phyloP scores from a whole-genome alignment of 495 filamentous ascomycete genomes.

The Rusavskia elegans region DNA sequence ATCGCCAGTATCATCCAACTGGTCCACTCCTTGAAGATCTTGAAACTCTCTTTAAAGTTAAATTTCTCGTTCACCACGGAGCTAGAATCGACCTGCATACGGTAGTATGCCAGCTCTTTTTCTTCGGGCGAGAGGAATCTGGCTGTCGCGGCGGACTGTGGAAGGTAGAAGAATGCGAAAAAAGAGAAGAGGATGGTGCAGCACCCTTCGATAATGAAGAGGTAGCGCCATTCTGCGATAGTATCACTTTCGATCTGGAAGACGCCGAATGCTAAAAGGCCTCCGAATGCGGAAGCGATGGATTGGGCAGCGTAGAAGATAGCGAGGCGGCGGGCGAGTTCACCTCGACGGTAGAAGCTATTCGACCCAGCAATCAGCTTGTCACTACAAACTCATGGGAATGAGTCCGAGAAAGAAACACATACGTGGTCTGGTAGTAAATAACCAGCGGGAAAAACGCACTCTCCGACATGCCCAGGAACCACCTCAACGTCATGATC shows the following conservation, averaged over 20 bases:
- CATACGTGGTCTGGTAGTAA: constrained; percentile 33
- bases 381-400: no score
- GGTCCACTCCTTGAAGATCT: constrained; percentile 45
- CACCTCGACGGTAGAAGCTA: constrained; percentile 57
- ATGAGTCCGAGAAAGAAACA: not conserved
- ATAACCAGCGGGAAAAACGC: constrained; percentile 61
- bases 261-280: constrained; percentile 58
- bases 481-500: constrained; percentile 47
- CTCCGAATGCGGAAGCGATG: constrained; percentile 59
- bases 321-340: constrained; percentile 57
- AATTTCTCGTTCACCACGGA: constrained; percentile 60
- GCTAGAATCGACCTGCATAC: constrained; percentile 53
- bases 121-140: constrained; percentile 48
- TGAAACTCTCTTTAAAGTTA: constrained; percentile 44
- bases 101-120: constrained; percentile 52
- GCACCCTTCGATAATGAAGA: constrained; percentile 61
- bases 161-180: constrained; percentile 59
- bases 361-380: constrained; percentile 5
- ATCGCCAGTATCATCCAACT: constrained; percentile 50
- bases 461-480: constrained; percentile 55
- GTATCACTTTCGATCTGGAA: constrained; percentile 49
- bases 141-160: constrained; percentile 43
- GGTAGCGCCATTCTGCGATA: constrained; percentile 50
- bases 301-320: constrained; percentile 67
- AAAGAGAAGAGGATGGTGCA: constrained; percentile 46